A percentile compares a stretch with the other conserved stretches of the same genome.
Evolutionary conservation across 2,329 filamentous ascomycete genomes (phyloP).

Genomic region (Hypoxylon sp.): DNA sequence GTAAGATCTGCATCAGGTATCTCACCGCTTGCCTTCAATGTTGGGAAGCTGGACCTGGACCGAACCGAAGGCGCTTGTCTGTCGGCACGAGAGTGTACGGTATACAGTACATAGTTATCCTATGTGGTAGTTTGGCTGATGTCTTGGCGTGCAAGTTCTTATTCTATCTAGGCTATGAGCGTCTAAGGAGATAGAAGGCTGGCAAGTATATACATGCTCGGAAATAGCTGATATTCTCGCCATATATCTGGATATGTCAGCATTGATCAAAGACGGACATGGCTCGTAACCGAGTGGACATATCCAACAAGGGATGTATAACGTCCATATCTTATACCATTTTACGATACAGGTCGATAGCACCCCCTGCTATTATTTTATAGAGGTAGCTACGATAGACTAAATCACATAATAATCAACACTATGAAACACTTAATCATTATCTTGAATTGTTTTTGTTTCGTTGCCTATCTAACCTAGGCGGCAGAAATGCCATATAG

Average conservation of each 20-base stretch:
- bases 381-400: background rate
- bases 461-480: conserved; percentile 19
- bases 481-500: conserved; percentile 1
- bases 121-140: background rate
- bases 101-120: too few relatives aligned
- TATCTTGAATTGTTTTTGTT: conserved; percentile 22
- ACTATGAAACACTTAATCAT: background rate
- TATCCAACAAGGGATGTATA: background rate
- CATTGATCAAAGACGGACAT: background rate
- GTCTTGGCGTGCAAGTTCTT: background rate
- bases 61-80: background rate
- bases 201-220: too few relatives aligned
- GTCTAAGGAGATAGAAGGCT: background rate
- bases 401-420: background rate
- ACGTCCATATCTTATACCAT: background rate
- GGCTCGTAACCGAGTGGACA: background rate
- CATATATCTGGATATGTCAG: too few relatives aligned
- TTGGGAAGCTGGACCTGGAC: background rate
- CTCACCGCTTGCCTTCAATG: background rate
- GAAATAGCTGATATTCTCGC: too few relatives aligned
- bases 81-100: background rate
- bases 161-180: background rate
- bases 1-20: conserved; percentile 2
- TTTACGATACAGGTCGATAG: background rate
- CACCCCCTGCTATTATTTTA: background rate